Percentiles rank a stretch among this genome's conserved stretches.
phyloP scores from a whole-genome alignment of 2,329 filamentous ascomycete species.

The Diaporthe sp. region DNA sequence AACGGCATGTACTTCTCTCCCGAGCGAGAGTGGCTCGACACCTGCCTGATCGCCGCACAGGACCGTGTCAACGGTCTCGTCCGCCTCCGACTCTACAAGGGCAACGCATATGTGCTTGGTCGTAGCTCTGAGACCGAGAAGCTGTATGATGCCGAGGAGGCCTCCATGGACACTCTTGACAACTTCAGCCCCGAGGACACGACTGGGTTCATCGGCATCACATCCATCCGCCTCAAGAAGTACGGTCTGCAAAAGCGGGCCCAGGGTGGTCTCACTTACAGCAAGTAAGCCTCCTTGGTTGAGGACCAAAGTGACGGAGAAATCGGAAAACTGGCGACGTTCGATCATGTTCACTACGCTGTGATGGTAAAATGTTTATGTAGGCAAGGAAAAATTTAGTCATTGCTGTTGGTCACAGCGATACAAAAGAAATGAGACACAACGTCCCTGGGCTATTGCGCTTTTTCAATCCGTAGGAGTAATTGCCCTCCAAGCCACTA shows the following conservation, averaged over 20 bases:
- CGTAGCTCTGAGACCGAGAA: constrained; percentile 62
- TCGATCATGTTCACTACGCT: not conserved
- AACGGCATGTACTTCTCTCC: constrained; percentile 67
- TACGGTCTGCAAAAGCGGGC: constrained; percentile 49
- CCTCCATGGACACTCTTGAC: constrained; percentile 57
- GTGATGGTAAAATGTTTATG: constrained; percentile 10
- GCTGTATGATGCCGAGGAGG: constrained; percentile 65
- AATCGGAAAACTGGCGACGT: not conserved
- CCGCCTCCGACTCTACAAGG: constrained; percentile 55
- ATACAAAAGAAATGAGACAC: not conserved
- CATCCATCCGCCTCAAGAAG: constrained; percentile 66
- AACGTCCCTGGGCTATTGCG: too few species aligned
- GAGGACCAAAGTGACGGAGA: not conserved
- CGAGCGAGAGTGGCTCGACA: constrained; percentile 71
- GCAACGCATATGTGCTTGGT: constrained; percentile 60
- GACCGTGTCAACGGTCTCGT: constrained; percentile 59
- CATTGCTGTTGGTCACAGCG: not conserved
- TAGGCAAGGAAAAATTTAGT: constrained; percentile 4
- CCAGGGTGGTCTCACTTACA: constrained; percentile 40
- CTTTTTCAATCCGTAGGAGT: not conserved
- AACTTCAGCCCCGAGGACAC: constrained; percentile 44
- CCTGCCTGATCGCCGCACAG: constrained; percentile 73
- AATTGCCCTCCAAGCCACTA: not conserved
- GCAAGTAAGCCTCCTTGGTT: constrained; percentile 21
- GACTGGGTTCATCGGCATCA: constrained; percentile 64